Evolutionary conservation across 441 rosid species (phyloP).

Genomic region (Adansonia rubrostipa): DNA sequence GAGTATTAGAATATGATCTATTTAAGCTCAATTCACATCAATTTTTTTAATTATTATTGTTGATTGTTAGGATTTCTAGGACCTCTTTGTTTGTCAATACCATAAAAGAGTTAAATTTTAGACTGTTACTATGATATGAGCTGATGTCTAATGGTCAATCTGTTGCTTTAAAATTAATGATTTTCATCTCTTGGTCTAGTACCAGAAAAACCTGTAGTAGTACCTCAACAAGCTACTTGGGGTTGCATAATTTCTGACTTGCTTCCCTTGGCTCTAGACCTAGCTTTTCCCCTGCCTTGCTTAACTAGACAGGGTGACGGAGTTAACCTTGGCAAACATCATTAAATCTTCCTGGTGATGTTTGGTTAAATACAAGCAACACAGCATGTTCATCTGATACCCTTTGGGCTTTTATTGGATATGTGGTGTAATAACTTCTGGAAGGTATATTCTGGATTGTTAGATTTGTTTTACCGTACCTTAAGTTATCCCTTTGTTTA

Average conservation of each 20-base stretch:
- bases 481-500: not conserved
- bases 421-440: not conserved
- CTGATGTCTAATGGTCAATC: not conserved
- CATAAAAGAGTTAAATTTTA: not conserved
- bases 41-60: not conserved
- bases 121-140: not conserved
- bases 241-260: not conserved
- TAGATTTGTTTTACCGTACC: not conserved
- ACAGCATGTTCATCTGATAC: not conserved
- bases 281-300: not conserved
- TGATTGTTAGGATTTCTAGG: not conserved
- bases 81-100: conserved; percentile 9
- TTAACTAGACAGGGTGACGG: not conserved
- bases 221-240: not conserved
- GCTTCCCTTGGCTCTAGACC: not conserved
- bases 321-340: not conserved
- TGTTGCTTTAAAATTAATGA: not conserved
- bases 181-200: not conserved
- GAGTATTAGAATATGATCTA: not conserved
- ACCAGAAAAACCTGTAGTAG: not conserved
- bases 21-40: not conserved
- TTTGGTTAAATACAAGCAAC: not conserved
- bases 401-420: no score
- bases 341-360: not conserved
- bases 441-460: not conserved